phyloP scores from a whole-genome alignment of 2,329 filamentous ascomycete species.

The Hymenoscyphus albidus region DNA sequence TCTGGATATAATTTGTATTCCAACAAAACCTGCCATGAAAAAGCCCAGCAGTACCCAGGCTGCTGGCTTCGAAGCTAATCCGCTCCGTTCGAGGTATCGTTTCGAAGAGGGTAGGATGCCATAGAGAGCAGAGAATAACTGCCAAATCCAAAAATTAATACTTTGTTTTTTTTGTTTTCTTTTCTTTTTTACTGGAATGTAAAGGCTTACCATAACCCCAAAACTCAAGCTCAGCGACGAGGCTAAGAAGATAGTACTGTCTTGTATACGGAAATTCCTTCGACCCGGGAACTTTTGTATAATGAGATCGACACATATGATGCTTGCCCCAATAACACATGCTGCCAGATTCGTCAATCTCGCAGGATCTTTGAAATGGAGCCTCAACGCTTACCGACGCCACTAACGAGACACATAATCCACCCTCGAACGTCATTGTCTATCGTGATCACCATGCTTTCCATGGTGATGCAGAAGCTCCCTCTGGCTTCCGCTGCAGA shows the following conservation, averaged over 20 bases:
- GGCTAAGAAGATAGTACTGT: constrained; percentile 84
- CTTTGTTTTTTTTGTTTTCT: too few relatives aligned
- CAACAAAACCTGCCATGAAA: constrained; percentile 69
- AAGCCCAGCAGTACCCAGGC: constrained; percentile 65
- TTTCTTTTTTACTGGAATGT: background rate
- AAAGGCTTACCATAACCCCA: constrained; percentile 77
- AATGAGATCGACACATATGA: constrained; percentile 83
- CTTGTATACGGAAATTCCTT: constrained; percentile 78
- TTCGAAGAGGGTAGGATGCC: constrained; percentile 90
- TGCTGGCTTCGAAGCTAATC: constrained; percentile 62
- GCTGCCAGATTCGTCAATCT: constrained; percentile 36
- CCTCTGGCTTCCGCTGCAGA: background rate
- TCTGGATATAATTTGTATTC: constrained; percentile 70
- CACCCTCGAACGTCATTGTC: constrained; percentile 83
- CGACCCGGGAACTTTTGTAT: constrained; percentile 69
- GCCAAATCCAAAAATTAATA: constrained; percentile 15
- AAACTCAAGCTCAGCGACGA: constrained; percentile 88
- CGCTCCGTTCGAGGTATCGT: constrained; percentile 67
- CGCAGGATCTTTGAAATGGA: constrained; percentile 1
- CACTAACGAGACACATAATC: constrained; percentile 86
- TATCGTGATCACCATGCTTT: background rate
- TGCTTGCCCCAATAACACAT: constrained; percentile 69
- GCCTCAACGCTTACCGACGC: constrained; percentile 51
- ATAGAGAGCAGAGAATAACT: constrained; percentile 90
- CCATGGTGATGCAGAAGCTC: background rate